phyloP scores from a whole-genome alignment of 2,329 filamentous ascomycete species.

The Sphaerulina musiva region DNA sequence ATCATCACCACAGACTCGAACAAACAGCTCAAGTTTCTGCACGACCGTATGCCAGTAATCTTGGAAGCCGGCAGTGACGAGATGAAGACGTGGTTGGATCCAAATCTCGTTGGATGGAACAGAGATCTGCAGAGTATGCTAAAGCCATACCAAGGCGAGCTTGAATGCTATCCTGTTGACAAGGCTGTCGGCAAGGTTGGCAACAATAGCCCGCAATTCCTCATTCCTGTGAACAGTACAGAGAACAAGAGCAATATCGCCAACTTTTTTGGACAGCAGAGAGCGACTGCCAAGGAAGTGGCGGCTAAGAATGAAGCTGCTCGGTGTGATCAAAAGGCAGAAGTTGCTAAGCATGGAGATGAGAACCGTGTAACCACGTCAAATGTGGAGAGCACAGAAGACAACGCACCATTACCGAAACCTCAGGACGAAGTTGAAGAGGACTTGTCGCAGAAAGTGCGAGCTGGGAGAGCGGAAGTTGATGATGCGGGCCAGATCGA shows the following conservation, averaged over 20 bases:
- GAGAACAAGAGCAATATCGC: slow-evolving; percentile 91
- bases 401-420: slow-evolving; percentile 48
- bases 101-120: slow-evolving; percentile 63
- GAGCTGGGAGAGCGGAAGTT: slow-evolving; percentile 40
- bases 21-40: slow-evolving; percentile 73
- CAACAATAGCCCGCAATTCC: slow-evolving; percentile 77
- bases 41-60: slow-evolving; percentile 94
- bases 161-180: slow-evolving; percentile 79
- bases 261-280: slow-evolving; percentile 73
- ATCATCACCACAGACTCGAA: slow-evolving; percentile 89
- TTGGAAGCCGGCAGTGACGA: slow-evolving; percentile 67
- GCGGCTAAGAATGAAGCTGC: slow-evolving; percentile 33
- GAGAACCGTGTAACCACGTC: slow-evolving; percentile 39
- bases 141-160: slow-evolving; percentile 68
- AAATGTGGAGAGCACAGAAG: slow-evolving; percentile 43
- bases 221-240: slow-evolving; percentile 73
- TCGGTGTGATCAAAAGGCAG: slow-evolving; percentile 28
- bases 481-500: slow-evolving; percentile 26
- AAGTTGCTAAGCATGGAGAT: slow-evolving; percentile 36
- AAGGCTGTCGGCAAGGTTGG: slow-evolving; percentile 92
- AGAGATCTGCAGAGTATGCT: slow-evolving; percentile 69
- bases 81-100: slow-evolving; percentile 73
- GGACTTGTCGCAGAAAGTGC: slow-evolving; percentile 35
- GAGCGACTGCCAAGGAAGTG: slow-evolving; percentile 34
- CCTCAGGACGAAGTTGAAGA: slow-evolving; percentile 21